Base-by-base conservation (phyloP, 345 rosid species). In the Streptanthus diversifolius region DNA sequence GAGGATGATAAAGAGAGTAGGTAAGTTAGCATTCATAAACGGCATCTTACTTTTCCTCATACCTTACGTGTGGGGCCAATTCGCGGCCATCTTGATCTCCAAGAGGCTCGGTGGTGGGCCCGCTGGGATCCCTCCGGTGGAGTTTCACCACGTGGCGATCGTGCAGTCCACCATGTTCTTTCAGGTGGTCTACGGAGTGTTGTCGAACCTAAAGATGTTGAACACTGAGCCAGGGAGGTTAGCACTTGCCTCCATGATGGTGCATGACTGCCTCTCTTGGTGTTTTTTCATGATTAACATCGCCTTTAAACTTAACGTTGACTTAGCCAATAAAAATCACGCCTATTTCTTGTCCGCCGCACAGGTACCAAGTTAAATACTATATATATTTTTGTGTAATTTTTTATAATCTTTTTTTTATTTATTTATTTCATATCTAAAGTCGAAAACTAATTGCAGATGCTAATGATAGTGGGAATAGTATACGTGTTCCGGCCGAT, bases 221-320 rank as follows among this genome's bases (percentile, higher is more conserved):
- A 85, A 82, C 44, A 79, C 84, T 6, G 86, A 85, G 72, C 71
- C 82, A 4, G 88, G 84, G 48, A 81, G 82, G 47, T 74, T 85
- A 12, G 83, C 88, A 7, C 78, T 82, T 2, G 75, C 86, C 32
- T 80, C 85, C 27, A 74, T 84, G n/a, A 68, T 82, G 77, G 77
- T 84, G 3, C 75, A 65, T 29, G 74, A 80, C 24, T 21, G 74
- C 51, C 14, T 55, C 49, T 52, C 81, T 10, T 79, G 77, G 81
- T 11, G 43, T 0, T 30, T 71, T 27, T 64, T 48, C 41, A 36
- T 69, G 44, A 0, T 74, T 14, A 54, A 61, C 44, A 68, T 76
- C 36, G 74, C 75, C 52, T 8, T 76, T 48, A 62, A 54, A 27
- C 10, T 32, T 35, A 62, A 69, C 41, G 21, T 36, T 36, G 27